Base-by-base conservation (phyloP, 1,139 yeast genomes). In the Candida sanyaensis region DNA sequence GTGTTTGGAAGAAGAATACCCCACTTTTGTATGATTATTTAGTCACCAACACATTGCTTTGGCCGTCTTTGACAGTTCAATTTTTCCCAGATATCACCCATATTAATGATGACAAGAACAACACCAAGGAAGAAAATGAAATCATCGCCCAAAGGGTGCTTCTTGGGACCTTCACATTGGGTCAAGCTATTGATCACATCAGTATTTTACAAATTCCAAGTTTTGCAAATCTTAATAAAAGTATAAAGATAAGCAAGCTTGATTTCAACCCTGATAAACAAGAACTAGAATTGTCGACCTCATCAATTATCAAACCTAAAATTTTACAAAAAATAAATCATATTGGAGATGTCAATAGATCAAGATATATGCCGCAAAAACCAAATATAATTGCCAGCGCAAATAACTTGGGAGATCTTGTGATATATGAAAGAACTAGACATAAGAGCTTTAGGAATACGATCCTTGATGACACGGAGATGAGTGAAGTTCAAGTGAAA, bases 31-130 rank as follows among this genome's bases (percentile, higher is more conserved):
- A 81, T 58, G 80, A 76, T 52, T 79, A 77, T 52, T 52, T 81
- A 10, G 70, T 73, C 33, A 81, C 86, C 5, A 67, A 73, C 39
- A 64, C 83, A 2, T 62, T 79, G 12, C 55, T 77, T 31, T 81
- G 86, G 86, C 86, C 86, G 1, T 77, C 83, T 1, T 60, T 80
- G 41, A 65, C 81, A 3, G 74, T 78, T 1, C 81, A 77, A 54
- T 80, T 81, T 68, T 75, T 81, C 47, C 85, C 85, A 1, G 85
- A 80, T 54, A 52, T 73, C n/a, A 75, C 68, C 42, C 37, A 39
- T 31, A 10, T 44, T 32, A 17, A 32, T 5, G 42, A 6, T 4
- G 29, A 28, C 13, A 17, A 26, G 13, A 83, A 83, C 0, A 83
- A 78, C 52, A 52, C 69, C 9, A 73, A 62, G 42, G 45, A 44